Evolutionary conservation across 2,329 filamentous ascomycete species (phyloP), one percentile per base, ranked within the genome.

Genomic region (Hypoxylon sp.): DNA sequence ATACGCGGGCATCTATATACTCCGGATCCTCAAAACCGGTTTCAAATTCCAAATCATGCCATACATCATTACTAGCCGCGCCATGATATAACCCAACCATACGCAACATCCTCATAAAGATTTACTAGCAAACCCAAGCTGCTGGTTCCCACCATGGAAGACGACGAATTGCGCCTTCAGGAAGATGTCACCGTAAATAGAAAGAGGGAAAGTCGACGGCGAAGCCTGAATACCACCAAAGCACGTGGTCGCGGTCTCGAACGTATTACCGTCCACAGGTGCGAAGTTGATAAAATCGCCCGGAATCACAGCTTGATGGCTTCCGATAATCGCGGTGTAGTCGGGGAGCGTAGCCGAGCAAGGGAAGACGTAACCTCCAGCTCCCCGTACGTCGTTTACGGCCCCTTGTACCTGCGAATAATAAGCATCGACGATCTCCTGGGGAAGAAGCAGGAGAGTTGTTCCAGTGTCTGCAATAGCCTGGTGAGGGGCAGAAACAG

Each of bases 121-220:
- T 71, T 82, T 84, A 5, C 75, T 72, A 58, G 85, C 85, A 67
- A 87, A 85, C 9, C 85, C 85, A 35, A 87, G 75, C 70, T 80
- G 77, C 53, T 78, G 77, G 5, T 82, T 81, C 3, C 81, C 79
- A 2, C 81, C 78, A 74, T 91, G 86, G 71, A 91, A 91, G 37
- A 92, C 85, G 35, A 88, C 88, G 74, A 90, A 92, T 76, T 90
- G 87, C 72, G 84, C 84, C 86, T 92, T 92, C 61, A 92, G 83
- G 81, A 92, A 91, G 71, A 91, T 84, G 72, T 92, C 90, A 10
- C 91, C 91, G 68, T 91, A 90, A 75, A 93, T 92, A 65, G 84
- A 85, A 76, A 91, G 83, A 5, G 84, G 84, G 51, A 91, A 79
- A n/a, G 84, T 86, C 1, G 79, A 75, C 0, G 76, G 72, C 73